Base-by-base conservation (phyloP, 768 basidiomycete species). In the Russula olivacea region DNA sequence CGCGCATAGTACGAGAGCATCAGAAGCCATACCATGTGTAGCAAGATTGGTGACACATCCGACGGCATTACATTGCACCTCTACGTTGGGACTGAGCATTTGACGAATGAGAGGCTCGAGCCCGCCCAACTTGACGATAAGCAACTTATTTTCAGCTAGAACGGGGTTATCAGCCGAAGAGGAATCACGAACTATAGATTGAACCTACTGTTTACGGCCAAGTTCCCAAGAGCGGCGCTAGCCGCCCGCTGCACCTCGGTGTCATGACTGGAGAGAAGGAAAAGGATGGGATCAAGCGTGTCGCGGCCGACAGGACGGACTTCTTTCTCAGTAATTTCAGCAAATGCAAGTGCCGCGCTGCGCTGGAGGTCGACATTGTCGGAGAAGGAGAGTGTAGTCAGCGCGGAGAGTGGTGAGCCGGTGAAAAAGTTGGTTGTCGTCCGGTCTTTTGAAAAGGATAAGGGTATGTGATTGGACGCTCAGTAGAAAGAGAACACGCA, bases 241-340 rank as follows among this genome's bases (percentile, higher is more conserved):
- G 96, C 96, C 34, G 97, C 97, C 72, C 97, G 85, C 77, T 99
- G 97, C 58, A 99, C 97, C 77, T 99, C 97, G 58, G 93, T 93
- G 76, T 99, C 97, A 75, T 98, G 97, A 72, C 91, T 94, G 70
- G 93, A 91, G 68, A 99, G 83, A 66, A 99, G 85, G 76, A 97
- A 99, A 61, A 98, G 85, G 65, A 99, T 95, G 56, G 97, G 97
- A 76, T 99, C 97, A 69, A 99, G 83, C 21, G 97, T 99, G 73
- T 98, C 97, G 66, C 97, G 83, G 15, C 91, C 93, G 23, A 99
- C 97, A 51, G 91, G 93, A 49, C 95, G 85, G 57, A 98, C 96
- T 76, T 99, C 97, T 78, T 98, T 98, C 79, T 99, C 97, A 25
- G 97, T 99, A 64, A 99, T 99, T 76, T 99, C 97, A 41, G 97